Evolutionary conservation across 2,329 filamentous ascomycete species (phyloP), one percentile per base, ranked within the genome.

Genomic region (Hortaea werneckii): DNA sequence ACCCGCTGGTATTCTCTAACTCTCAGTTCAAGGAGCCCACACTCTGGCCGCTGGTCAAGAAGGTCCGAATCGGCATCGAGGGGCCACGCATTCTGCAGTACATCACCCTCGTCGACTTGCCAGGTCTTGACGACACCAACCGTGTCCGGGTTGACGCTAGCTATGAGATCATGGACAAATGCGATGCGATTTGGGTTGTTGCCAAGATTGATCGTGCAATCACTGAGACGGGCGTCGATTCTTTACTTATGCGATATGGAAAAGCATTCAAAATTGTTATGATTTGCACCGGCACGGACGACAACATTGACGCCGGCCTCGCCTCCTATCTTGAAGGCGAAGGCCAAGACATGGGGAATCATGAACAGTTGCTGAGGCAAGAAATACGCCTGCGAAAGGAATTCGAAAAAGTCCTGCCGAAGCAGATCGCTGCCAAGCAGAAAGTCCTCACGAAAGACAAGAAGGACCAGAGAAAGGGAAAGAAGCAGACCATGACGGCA

Each of bases 81-180:
- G 48, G 44, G 5, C 52, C 56, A 1, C 35, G 50, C 1, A 41
- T 58, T 5, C 42, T 61, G 6, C 26, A 50, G 8, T 38, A 51
- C n/a, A 34, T 55, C 4, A 50, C 54, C 0, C n/a, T 62, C 13
- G 48, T 51, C 0, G 59, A 62, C 40, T 49, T 59, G 7, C 58
- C 56, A 11, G 56, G 58, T 4, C 50, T 58, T 2, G 45, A 45
- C 1, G 59, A 62, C 41, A 56, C 44, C 11, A 57, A 57, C 20
- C 37, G 49, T 3, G 41, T 53, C 1, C 49, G 58, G 0, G 51
- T 50, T 29, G 48, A 54, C 2, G 38, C 50, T 3, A 50, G 47
- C 7, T 43, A 49, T 4, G 50, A 51, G 4, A 51, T 53, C 32
- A 47, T 60, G 29, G 32, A 47, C 7, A 47, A 39, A 1, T 56